A percentile compares a stretch with the other conserved stretches of the same genome.
Conservation (phyloP, 139 green algal species). For the Coelastrella sp. region DNA sequence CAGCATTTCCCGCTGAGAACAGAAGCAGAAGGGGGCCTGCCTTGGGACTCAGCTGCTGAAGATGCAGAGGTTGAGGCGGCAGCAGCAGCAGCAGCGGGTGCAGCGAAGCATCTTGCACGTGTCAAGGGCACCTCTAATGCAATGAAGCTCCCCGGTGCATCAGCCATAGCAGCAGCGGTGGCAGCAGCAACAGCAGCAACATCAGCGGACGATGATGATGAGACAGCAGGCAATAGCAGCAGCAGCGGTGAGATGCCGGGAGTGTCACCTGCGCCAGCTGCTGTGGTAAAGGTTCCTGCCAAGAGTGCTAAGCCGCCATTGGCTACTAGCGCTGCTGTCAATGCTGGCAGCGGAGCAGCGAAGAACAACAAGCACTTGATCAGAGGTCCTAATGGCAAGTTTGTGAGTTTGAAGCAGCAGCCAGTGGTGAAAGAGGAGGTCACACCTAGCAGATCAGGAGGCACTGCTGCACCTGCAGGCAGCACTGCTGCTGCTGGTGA, state of each 20-base stretch:
- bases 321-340: neutral
- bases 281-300: neutral
- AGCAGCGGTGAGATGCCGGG: neutral
- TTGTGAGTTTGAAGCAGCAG: neutral
- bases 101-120: neutral
- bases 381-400: neutral
- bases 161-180: neutral
- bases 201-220: neutral
- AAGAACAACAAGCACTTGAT: neutral
- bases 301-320: neutral
- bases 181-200: neutral
- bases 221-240: neutral
- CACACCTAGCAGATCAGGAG: neutral
- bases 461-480: neutral
- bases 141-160: neutral
- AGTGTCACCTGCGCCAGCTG: neutral
- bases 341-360: neutral
- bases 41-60: neutral
- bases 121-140: neutral
- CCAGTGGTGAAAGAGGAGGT: neutral
- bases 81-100: neutral
- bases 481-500: conserved; percentile 10
- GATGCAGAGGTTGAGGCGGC: neutral
- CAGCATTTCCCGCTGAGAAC: conserved; percentile 22
- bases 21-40: neutral